These are phyloP conservation scores for Niveomyces coronatus DNA, from an alignment of 2,329 filamentous ascomycete species.

Conservation along the genomic window DNA sequence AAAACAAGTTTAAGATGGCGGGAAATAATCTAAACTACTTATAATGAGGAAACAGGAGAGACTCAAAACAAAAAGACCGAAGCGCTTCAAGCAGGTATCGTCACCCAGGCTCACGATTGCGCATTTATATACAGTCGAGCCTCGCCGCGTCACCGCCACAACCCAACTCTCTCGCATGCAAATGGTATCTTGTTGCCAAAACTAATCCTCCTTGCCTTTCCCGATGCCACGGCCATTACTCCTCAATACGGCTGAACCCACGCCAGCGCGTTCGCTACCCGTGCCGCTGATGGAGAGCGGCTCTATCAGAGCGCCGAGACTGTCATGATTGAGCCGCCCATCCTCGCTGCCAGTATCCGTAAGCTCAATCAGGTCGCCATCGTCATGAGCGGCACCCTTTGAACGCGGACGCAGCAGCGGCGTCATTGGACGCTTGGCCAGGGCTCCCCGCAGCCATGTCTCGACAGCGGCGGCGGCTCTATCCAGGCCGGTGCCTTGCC, in stretches of 20 bases:
- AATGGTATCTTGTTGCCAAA: too few relatives aligned
- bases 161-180: too few relatives aligned
- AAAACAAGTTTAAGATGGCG: too few relatives aligned
- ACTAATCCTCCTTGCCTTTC: slow-evolving; percentile 40
- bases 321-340: slow-evolving; percentile 23
- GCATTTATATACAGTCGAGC: too few relatives aligned
- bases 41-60: too few relatives aligned
- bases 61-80: too few relatives aligned
- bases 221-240: slow-evolving; percentile 15
- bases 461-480: slow-evolving; percentile 82
- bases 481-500: slow-evolving; percentile 52
- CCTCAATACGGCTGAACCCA: slow-evolving; percentile 28
- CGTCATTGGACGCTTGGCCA: slow-evolving; percentile 49
- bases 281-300: slow-evolving; percentile 21
- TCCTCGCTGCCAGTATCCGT: slow-evolving; percentile 51
- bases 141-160: too few relatives aligned
- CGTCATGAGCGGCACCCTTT: slow-evolving; percentile 26
- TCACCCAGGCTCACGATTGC: too few relatives aligned
- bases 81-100: too few relatives aligned
- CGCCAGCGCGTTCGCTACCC: slow-evolving; percentile 29
- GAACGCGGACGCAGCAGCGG: slow-evolving; percentile 32
- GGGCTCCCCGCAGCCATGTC: slow-evolving; percentile 79
- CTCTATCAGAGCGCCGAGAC: slow-evolving; percentile 20
- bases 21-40: too few relatives aligned
- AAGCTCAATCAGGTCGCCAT: slow-evolving; percentile 60